Base-by-base conservation (phyloP, 2,329 filamentous ascomycete species). In the Epicoccum nigrum region DNA sequence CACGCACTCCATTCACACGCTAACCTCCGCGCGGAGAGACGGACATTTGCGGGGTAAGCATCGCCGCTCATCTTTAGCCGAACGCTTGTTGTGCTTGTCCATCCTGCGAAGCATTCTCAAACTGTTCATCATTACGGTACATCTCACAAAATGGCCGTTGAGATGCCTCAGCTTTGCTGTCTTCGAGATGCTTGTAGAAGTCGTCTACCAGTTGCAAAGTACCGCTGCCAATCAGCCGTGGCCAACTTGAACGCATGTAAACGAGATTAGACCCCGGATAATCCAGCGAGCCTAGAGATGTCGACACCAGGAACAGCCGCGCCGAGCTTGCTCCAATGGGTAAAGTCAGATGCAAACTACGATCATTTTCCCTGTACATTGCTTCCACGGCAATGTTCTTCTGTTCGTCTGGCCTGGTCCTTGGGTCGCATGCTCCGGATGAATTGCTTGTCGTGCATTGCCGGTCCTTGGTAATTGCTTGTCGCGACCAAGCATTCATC, bases 331-430 rank as follows among this genome's bases (percentile, higher is more conserved):
- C 51, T 49, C 4, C 25, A 41, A 47, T 6, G 23, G 25, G 51
- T 19, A 30, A 48, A 47, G 53, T 28, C 23, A 13, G 25, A 21
- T 8, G 37, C 28, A 30, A 7, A 30, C 13, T 30, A 40, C 27
- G 16, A 38, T 30, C 17, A 45, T 30, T 41, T 51, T 23, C 16
- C 30, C 35, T 52, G 40, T 54, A 51, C 55, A 54, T 62, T 54
- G 48, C 59, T 60, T 60, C 57, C 63, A 44, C 55, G 58, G 59
- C 47, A 47, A 19, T 34, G 47, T 58, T 58, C 47, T 45, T 34
- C 44, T 54, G 50, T 4, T 11, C 28, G 55, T 47, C 32, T 47
- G 41, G 44, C 44, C 58, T 51, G 55, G 54, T 54, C 32, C 38
- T 45, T 43, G 55, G 54, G 47, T 49, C 33, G 16, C 32, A 21